phyloP scores from a whole-genome alignment of 1,284 basidiomycete genomes.

The Mycosarcoma mackinlayi region DNA sequence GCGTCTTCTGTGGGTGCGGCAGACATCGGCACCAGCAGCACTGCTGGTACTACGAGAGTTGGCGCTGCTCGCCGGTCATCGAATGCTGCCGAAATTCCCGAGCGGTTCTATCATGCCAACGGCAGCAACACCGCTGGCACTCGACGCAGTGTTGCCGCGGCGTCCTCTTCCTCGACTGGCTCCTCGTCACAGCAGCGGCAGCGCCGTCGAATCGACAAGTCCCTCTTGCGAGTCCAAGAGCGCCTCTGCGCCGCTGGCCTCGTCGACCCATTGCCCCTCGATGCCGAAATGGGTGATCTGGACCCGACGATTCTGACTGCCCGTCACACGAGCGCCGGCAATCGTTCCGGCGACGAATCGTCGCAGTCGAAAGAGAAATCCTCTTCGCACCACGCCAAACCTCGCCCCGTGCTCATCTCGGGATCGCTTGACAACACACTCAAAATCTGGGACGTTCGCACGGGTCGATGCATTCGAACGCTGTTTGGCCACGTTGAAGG shows the following conservation, averaged over 20 bases:
- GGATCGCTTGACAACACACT: constrained; percentile 96
- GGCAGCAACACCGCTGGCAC: neutral
- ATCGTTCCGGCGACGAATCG: constrained; percentile 19
- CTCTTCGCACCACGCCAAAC: constrained; percentile 15
- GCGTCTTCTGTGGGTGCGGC: constrained; percentile 21
- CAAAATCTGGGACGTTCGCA: constrained; percentile 94
- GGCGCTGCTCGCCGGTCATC: constrained; percentile 21
- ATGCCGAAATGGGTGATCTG: constrained; percentile 63
- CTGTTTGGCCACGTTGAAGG: constrained; percentile 94
- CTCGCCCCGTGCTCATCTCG: constrained; percentile 79
- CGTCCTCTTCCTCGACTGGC: constrained; percentile 6
- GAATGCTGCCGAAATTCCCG: constrained; percentile 22
- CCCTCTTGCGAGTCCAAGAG: constrained; percentile 55
- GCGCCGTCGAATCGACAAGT: constrained; percentile 53
- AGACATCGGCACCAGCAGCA: constrained; percentile 6
- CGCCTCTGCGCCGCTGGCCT: constrained; percentile 59
- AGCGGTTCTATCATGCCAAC: constrained; percentile 35
- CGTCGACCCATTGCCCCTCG: constrained; percentile 56
- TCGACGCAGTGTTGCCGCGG: constrained; percentile 1
- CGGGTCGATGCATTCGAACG: constrained; percentile 81
- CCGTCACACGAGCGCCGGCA: constrained; percentile 4
- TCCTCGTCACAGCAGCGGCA: constrained; percentile 16
- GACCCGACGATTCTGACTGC: constrained; percentile 34
- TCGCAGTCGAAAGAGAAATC: constrained; percentile 5
- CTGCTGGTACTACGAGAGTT: constrained; percentile 1